Evolutionary conservation across 2,329 filamentous ascomycete species (phyloP).

Genomic region (Curvularia verruculosa): DNA sequence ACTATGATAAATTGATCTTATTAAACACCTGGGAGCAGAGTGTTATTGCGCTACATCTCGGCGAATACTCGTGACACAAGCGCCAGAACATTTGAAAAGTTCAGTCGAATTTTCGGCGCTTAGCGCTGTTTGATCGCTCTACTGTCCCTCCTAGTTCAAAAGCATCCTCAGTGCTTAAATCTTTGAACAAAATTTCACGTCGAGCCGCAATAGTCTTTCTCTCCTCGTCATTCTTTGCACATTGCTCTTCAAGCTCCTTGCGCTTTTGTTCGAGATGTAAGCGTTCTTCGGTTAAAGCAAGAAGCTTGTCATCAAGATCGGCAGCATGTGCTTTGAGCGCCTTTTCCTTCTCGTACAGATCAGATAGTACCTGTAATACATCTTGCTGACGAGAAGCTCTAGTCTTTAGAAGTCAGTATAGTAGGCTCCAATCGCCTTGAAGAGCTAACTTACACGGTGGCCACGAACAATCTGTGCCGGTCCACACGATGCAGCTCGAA

Average conservation of each 20-base stretch:
- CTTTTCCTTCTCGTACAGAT: neutral
- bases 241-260: neutral
- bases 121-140: neutral
- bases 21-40: neutral
- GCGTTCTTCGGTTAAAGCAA: neutral
- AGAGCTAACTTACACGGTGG: neutral
- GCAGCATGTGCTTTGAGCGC: neutral
- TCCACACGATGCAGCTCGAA: too few relatives aligned
- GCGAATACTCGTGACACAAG: neutral
- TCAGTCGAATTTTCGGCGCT: neutral
- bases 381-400: neutral
- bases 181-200: neutral
- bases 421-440: neutral
- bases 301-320: neutral
- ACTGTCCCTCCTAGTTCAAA: neutral
- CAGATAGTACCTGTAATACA: neutral
- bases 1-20: neutral
- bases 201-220: neutral
- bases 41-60: neutral
- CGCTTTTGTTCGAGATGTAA: neutral
- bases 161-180: neutral
- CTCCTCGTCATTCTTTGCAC: neutral
- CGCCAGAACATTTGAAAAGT: neutral
- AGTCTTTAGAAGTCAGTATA: neutral
- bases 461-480: neutral